Conservation (phyloP, 306 rosid genomes). For the Cucumis melo region DNA sequence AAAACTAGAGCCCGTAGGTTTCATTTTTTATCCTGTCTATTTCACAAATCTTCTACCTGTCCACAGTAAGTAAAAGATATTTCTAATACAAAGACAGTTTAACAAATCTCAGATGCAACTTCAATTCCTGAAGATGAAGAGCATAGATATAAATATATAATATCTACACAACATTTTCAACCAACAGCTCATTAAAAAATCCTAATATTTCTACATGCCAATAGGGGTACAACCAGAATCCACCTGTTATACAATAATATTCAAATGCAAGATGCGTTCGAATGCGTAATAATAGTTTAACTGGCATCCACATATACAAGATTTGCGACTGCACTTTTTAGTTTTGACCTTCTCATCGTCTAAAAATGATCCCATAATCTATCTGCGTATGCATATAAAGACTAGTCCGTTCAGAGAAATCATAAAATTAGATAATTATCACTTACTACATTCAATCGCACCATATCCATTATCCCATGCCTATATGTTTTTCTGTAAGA, state of each 20-base stretch:
- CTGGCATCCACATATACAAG: not conserved
- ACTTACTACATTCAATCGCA: not conserved
- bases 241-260: not conserved
- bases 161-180: not conserved
- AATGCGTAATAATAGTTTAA: not conserved
- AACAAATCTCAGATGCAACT: not conserved
- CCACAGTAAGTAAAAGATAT: not conserved
- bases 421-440: not conserved
- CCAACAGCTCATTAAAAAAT: conserved; percentile 1
- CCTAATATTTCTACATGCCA: not conserved
- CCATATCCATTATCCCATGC: not conserved
- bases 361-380: not conserved
- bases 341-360: not conserved
- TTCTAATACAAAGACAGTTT: not conserved
- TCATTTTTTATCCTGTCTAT: not conserved
- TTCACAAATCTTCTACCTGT: not conserved
- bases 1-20: not conserved
- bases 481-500: not conserved
- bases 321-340: not conserved
- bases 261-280: not conserved
- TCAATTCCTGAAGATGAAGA: not conserved
- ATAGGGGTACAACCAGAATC: not conserved
- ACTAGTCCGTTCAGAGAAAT: not conserved
- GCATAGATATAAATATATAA: not conserved
- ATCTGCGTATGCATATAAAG: not conserved